Percentiles rank a stretch among this genome's conserved stretches.
These are phyloP conservation scores for Lentinula detonsa DNA, from an alignment of 768 basidiomycete genomes.

Conservation along the genomic window DNA sequence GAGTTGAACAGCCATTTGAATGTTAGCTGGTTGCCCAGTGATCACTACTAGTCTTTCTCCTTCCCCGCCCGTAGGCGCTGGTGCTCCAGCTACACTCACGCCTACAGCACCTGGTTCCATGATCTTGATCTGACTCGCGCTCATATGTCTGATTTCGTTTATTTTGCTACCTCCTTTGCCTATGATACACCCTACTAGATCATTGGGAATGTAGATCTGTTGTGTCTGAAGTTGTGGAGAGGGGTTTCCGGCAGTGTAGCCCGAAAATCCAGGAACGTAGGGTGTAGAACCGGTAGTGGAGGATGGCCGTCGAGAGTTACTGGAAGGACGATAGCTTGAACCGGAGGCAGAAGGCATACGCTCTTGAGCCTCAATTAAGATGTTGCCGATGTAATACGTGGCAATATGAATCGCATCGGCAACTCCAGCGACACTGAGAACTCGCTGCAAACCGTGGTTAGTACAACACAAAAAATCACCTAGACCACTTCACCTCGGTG, in stretches of 20 bases:
- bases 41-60: slow-evolving; percentile 94
- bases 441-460: slow-evolving; percentile 53
- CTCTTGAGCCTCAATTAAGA: slow-evolving; percentile 89
- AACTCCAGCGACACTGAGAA: slow-evolving; percentile 95
- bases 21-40: slow-evolving; percentile 90
- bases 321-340: slow-evolving; percentile 66
- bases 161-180: slow-evolving; percentile 98
- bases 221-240: slow-evolving; percentile 86
- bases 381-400: slow-evolving; percentile 98
- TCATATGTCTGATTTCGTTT: slow-evolving; percentile 96
- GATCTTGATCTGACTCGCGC: slow-evolving; percentile 94
- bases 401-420: slow-evolving; percentile 99
- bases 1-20: slow-evolving; percentile 93
- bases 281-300: slow-evolving; percentile 44
- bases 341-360: slow-evolving; percentile 66
- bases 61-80: slow-evolving; percentile 63
- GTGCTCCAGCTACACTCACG: slow-evolving; percentile 58
- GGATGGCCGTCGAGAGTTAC: slow-evolving; percentile 42
- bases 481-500: slow-evolving; percentile 71
- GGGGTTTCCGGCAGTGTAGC: slow-evolving; percentile 43
- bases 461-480: slow-evolving; percentile 7
- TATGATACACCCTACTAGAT: slow-evolving; percentile 95
- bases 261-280: slow-evolving; percentile 64
- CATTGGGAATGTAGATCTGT: slow-evolving; percentile 97
- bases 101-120: slow-evolving; percentile 91